These are phyloP conservation scores for Scheffersomyces illinoinensis DNA, from an alignment of 1,139 yeast species.

Conservation along the genomic window DNA sequence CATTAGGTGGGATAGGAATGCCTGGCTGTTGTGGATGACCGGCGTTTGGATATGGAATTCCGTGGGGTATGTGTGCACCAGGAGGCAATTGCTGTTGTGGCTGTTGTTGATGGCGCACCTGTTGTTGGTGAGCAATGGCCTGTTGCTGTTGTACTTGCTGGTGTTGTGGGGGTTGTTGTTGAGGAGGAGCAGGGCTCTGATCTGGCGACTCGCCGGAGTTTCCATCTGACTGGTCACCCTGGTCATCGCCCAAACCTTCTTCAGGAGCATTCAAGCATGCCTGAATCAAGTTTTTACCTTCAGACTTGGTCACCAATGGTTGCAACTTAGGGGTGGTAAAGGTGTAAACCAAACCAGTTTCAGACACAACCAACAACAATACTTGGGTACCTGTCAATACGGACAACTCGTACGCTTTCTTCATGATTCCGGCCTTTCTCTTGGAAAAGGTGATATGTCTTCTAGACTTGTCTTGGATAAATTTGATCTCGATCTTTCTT, in stretches of 20 bases:
- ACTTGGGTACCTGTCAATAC: constrained; percentile 98
- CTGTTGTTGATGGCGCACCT: constrained; percentile 26
- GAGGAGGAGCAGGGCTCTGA: constrained; percentile 38
- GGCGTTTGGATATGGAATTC: constrained; percentile 44
- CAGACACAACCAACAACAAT: constrained; percentile 87
- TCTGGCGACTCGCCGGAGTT: constrained; percentile 44
- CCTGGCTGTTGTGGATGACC: constrained; percentile 38
- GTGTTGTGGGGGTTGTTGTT: constrained; percentile 29
- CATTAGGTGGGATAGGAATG: constrained; percentile 48
- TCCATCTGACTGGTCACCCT: constrained; percentile 62
- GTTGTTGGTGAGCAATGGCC: constrained; percentile 24
- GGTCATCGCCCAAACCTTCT: constrained; percentile 59
- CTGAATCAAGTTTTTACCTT: constrained; percentile 94
- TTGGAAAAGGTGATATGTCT: constrained; percentile 97
- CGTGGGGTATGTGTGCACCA: constrained; percentile 47
- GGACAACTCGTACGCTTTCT: constrained; percentile 93
- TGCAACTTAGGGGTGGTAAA: constrained; percentile 97
- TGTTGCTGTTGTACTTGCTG: constrained; percentile 25
- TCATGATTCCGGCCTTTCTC: constrained; percentile 98
- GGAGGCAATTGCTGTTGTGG: constrained; percentile 45
- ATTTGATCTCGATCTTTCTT: constrained; percentile 95
- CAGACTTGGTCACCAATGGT: constrained; percentile 94
- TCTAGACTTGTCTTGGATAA: constrained; percentile 94
- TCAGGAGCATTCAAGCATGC: constrained; percentile 97
- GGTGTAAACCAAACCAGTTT: constrained; percentile 97